phyloP scores from a whole-genome alignment of 1,139 yeast genomes.

The Saccharomyces hybrid region DNA sequence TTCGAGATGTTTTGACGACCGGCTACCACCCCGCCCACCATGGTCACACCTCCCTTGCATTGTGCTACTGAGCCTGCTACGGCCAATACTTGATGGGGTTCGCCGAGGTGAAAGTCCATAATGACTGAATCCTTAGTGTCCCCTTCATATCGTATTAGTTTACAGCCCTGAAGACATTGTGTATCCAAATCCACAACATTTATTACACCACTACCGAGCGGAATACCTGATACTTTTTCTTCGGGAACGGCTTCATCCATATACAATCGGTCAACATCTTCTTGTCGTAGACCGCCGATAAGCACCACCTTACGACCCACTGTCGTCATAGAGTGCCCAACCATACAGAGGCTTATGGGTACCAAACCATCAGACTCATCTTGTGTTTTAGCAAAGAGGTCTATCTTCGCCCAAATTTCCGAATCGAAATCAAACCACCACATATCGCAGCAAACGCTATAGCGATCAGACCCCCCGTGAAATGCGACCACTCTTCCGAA shows the following conservation, averaged over 20 bases:
- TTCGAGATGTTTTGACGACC: neutral
- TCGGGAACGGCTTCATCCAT: constrained; percentile 2
- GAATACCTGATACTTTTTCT: constrained; percentile 5
- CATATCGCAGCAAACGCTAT: constrained; percentile 37
- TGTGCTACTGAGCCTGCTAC: constrained; percentile 3
- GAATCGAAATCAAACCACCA: constrained; percentile 42
- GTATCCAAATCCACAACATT: constrained; percentile 21
- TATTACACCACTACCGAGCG: constrained; percentile 13
- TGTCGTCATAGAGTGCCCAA: constrained; percentile 26
- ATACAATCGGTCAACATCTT: constrained; percentile 18
- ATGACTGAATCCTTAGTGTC: neutral
- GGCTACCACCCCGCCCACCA: constrained; percentile 3
- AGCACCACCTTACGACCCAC: constrained; percentile 21
- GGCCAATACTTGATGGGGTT: constrained; percentile 1
- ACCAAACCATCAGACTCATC: constrained; percentile 9
- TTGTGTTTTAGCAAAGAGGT: constrained; percentile 18
- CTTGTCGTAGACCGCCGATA: constrained; percentile 27
- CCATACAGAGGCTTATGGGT: constrained; percentile 18
- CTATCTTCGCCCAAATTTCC: constrained; percentile 35
- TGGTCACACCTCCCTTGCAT: constrained; percentile 2
- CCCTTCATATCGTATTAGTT: neutral
- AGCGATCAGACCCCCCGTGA: constrained; percentile 42
- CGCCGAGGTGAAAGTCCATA: neutral
- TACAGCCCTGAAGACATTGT: constrained; percentile 17
- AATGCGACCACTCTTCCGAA: constrained; percentile 28